Evolutionary conservation across 441 rosid species (phyloP).

Genomic region (Pelargonium cotyledonis): DNA sequence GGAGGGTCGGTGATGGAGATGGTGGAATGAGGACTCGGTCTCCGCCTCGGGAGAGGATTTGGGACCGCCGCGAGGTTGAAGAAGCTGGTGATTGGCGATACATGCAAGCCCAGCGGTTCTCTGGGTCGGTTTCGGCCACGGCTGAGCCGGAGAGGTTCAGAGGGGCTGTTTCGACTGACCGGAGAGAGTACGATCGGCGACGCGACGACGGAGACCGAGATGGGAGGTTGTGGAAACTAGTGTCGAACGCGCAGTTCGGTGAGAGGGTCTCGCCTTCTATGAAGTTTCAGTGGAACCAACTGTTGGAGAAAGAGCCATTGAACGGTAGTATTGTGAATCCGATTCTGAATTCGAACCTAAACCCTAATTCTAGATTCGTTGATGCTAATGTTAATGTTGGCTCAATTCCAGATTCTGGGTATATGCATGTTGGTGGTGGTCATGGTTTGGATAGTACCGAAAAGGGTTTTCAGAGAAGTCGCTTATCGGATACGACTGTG

Average conservation of each 20-base stretch:
- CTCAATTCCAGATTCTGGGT: not conserved
- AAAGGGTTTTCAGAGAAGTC: conserved; percentile 6
- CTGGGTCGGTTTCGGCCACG: not conserved
- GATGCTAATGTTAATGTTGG: not conserved
- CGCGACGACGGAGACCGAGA: not conserved
- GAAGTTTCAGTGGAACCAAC: conserved; percentile 36
- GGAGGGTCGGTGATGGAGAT: no score
- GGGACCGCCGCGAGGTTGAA: conserved; percentile 6
- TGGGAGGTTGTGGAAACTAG: conserved; percentile 9
- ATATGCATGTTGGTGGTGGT: conserved; percentile 4
- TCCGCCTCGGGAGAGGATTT: not conserved
- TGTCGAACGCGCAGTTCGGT: conserved; percentile 2
- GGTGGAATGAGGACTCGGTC: no score
- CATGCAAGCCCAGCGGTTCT: not conserved
- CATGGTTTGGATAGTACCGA: not conserved
- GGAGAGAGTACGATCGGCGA: conserved; percentile 8
- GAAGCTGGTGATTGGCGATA: not conserved
- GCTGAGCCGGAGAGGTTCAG: conserved; percentile 12
- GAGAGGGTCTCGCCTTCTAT: conserved; percentile 15
- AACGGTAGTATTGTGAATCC: not conserved
- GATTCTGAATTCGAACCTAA: not conserved
- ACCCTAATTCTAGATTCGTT: not conserved
- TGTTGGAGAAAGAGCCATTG: conserved; percentile 16
- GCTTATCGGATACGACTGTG: conserved; percentile 5
- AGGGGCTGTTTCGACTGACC: not conserved